phyloP scores from a whole-genome alignment of 2,329 filamentous ascomycete genomes.

The Aotearoamyces nothofagi region DNA sequence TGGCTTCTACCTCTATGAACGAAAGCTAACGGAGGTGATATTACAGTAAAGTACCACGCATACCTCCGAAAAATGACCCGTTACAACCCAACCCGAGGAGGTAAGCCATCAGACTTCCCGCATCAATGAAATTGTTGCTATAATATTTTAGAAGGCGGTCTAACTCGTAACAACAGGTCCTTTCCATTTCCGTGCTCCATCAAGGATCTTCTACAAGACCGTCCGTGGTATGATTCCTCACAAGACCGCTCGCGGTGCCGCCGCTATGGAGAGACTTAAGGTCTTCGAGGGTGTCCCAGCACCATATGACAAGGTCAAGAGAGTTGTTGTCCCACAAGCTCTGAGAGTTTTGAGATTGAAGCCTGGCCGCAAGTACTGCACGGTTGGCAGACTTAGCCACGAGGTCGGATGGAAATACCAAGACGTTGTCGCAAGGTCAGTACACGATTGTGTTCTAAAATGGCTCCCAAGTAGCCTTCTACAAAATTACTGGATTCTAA shows the following conservation, averaged over 20 bases:
- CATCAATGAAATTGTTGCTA: slow-evolving; percentile 2
- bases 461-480: too few species aligned
- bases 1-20: too few species aligned
- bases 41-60: slow-evolving; percentile 97
- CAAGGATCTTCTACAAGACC: slow-evolving; percentile 99
- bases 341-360: slow-evolving; percentile 92
- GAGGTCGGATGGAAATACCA: slow-evolving; percentile 99
- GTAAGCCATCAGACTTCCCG: slow-evolving; percentile 33
- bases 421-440: slow-evolving; percentile 94
- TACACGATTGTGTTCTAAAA: slow-evolving; percentile 24
- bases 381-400: slow-evolving; percentile 91
- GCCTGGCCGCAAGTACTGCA: slow-evolving; percentile 99
- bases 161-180: slow-evolving; percentile 47
- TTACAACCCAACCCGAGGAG: slow-evolving; percentile 98
- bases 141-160: slow-evolving; percentile 8
- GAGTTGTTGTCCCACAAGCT: slow-evolving; percentile 97
- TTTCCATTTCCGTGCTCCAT: slow-evolving; percentile 99
- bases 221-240: slow-evolving; percentile 99
- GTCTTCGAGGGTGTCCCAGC: slow-evolving; percentile 98
- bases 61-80: slow-evolving; percentile 99
- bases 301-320: slow-evolving; percentile 99
- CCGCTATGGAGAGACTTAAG: slow-evolving; percentile 96
- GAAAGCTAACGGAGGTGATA: slow-evolving; percentile 29
- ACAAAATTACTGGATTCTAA: too few species aligned
- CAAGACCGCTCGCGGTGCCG: slow-evolving; percentile 97